A percentile compares a stretch with the other conserved stretches of the same genome.
phyloP scores from a whole-genome alignment of 805 yeast genomes.

The Wickerhamiella azyma region DNA sequence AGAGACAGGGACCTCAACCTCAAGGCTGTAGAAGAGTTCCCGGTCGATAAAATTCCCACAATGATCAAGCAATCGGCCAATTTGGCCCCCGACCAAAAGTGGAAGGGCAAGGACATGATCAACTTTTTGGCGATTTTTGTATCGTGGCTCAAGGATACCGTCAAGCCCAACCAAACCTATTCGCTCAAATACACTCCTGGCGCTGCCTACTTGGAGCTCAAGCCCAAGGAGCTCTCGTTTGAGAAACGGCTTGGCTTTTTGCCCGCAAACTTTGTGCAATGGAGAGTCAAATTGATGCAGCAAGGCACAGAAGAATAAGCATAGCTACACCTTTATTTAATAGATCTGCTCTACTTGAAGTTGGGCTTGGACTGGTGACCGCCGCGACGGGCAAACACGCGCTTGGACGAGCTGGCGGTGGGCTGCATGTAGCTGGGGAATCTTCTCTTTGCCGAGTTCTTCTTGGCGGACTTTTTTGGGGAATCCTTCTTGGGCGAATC shows the following conservation, averaged over 20 bases:
- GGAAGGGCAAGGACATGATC: slow-evolving; percentile 64
- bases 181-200: slow-evolving; percentile 10
- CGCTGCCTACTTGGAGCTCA: slow-evolving; percentile 11
- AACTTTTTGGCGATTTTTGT: slow-evolving; percentile 78
- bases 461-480: too few species aligned
- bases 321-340: too few species aligned
- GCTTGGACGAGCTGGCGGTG: too few species aligned
- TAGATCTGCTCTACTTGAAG: background rate
- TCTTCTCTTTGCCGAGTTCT: background rate
- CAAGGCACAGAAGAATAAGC: background rate
- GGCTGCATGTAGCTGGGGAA: too few species aligned
- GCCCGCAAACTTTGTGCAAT: slow-evolving; percentile 16
- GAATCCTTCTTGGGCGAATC: too few species aligned
- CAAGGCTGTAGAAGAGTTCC: slow-evolving; percentile 55
- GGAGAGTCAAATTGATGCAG: slow-evolving; percentile 13
- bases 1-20: slow-evolving; percentile 60
- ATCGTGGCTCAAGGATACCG: slow-evolving; percentile 53
- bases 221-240: slow-evolving; percentile 7
- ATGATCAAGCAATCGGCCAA: slow-evolving; percentile 17
- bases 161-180: slow-evolving; percentile 39
- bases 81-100: slow-evolving; percentile 19
- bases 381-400: too few species aligned
- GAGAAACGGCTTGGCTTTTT: slow-evolving; percentile 18
- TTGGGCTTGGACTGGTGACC: background rate
- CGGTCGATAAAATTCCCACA: slow-evolving; percentile 63